A percentile compares a stretch with the other conserved stretches of the same genome.
phyloP scores from a whole-genome alignment of 345 rosid species.

The Crucihimalaya himalaica region DNA sequence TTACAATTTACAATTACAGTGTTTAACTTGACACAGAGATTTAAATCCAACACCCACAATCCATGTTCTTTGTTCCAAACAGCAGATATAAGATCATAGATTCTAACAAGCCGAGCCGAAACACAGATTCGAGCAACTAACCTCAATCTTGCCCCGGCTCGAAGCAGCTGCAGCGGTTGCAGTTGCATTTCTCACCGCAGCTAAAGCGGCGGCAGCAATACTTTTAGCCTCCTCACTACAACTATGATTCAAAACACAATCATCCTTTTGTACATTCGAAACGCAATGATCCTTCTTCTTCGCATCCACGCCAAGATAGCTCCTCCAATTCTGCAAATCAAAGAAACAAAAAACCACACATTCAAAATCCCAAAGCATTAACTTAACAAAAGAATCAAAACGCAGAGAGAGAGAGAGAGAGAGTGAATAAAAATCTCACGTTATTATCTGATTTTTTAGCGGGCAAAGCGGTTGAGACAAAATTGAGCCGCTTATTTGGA shows the following conservation, averaged over 20 bases:
- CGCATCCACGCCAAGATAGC: conserved; percentile 28
- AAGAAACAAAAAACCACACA: not conserved
- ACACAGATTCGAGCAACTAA: conserved; percentile 29
- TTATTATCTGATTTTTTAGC: conserved; percentile 33
- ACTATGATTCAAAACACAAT: too few species aligned
- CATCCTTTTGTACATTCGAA: conserved; percentile 35
- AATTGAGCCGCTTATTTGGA: conserved; percentile 30
- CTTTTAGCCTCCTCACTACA: conserved; percentile 63
- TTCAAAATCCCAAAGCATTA: not conserved
- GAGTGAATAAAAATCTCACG: conserved; percentile 41
- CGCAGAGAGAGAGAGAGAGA: not conserved
- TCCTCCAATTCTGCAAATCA: conserved; percentile 33
- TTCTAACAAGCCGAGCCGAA: not conserved
- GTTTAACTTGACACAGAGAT: too few species aligned
- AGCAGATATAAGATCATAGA: too few species aligned
- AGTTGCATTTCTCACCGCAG: conserved; percentile 80
- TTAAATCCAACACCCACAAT: too few species aligned
- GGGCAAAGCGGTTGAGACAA: conserved; percentile 29
- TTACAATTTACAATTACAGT: too few species aligned
- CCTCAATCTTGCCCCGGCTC: conserved; percentile 81
- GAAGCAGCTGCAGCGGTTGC: conserved; percentile 69
- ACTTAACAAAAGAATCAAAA: not conserved
- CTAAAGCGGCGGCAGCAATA: conserved; percentile 81
- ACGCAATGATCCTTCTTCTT: conserved; percentile 28
- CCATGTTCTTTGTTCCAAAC: too few species aligned